Evolutionary conservation across 2,329 filamentous ascomycete genomes (phyloP), one percentile per base, ranked within the genome.

Genomic region (Endothia cerciana): DNA sequence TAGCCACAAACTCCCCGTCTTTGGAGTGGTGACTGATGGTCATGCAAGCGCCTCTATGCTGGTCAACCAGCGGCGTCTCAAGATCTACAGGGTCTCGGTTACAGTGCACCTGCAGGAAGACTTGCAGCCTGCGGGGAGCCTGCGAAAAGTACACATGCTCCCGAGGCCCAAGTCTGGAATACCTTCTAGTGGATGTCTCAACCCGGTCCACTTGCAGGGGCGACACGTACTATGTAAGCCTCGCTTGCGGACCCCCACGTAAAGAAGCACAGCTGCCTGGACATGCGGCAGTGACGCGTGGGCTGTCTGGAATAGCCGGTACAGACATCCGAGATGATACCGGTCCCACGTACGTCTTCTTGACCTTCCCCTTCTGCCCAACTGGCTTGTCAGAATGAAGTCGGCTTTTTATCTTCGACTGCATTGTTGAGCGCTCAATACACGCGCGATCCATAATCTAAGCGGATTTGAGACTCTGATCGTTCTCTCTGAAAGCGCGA

Each of bases 21-120:
- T 28, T 28, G 47, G 11, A 30, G 47, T 28, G 13, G 11, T 28
- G 47, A 51, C 25, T 28, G 47, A 28, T 51, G 22, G 22, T 30
- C 11, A 15, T 51, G 45, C 5, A 28, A 22, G 47, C 47, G 13
- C 47, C 25, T 28, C 15, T 6, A 49, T 49, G 47, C 47, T 28
- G 22, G 22, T 49, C 22, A 49, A 49, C 15, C n/a, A 7, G 11
- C 17, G 17, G 38, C 11, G 17, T 22, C 30, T 57, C 22, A 28
- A 49, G 22, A 36, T 36, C 33, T 15, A 25, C 22, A 28, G 13
- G 4, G 6, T 30, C 33, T 41, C 2, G n/a, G 36, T 58, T 41
- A 17, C 55, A 58, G 11, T 41, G 55, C 55, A 58, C 19, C n/a
- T 58, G 55, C 55, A 58, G 30, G 19, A 57, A n/a, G 6, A 58